phyloP scores from a whole-genome alignment of 1,284 basidiomycete species.

The Ganoderma sp. region DNA sequence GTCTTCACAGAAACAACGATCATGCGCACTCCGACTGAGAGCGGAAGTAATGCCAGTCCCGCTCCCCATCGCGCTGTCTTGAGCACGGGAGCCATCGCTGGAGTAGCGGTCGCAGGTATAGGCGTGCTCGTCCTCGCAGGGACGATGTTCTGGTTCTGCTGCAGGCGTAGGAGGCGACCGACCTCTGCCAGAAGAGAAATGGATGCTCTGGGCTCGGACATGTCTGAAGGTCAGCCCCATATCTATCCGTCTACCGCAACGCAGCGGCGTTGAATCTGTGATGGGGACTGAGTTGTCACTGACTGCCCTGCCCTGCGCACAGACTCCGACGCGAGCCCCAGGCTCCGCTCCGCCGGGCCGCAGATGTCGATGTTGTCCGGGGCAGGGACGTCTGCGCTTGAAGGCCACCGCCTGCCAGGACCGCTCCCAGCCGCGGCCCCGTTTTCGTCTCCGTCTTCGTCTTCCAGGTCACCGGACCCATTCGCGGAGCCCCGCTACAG shows the following conservation, averaged over 20 bases:
- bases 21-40: background rate
- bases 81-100: background rate
- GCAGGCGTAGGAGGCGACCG: background rate
- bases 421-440: background rate
- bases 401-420: background rate
- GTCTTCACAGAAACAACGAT: background rate
- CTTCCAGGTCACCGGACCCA: no score
- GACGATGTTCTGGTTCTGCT: background rate
- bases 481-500: no score
- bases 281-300: background rate
- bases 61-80: background rate
- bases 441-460: background rate
- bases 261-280: background rate
- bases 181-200: background rate
- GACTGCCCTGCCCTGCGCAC: background rate
- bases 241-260: background rate
- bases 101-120: background rate
- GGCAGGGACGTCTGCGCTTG: background rate
- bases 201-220: background rate
- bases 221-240: background rate
- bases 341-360: background rate
- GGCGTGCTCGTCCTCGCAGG: background rate
- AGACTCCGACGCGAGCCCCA: background rate
- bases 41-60: background rate
- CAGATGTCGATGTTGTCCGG: background rate